phyloP scores from a whole-genome alignment of 257 asterid species.

The Solanum raphanifolium region DNA sequence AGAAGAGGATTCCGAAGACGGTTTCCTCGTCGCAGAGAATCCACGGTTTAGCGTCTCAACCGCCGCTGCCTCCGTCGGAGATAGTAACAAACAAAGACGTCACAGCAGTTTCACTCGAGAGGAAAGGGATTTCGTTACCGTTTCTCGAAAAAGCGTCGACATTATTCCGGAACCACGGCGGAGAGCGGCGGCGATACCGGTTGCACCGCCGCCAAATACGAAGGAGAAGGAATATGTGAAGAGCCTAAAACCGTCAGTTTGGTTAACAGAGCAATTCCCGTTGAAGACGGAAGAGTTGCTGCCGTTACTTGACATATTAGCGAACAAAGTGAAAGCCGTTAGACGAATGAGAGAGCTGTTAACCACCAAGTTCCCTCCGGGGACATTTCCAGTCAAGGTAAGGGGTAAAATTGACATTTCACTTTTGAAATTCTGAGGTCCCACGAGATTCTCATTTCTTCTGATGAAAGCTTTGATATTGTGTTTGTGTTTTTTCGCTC shows the following conservation, averaged over 20 bases:
- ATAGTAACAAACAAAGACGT: conserved; percentile 34
- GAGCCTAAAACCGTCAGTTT: conserved; percentile 61
- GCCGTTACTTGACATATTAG: conserved; percentile 86
- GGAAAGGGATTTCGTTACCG: conserved; percentile 70
- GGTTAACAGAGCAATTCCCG: conserved; percentile 93
- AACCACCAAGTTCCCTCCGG: conserved; percentile 84
- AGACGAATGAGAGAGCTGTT: conserved; percentile 91
- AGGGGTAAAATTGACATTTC: conserved; percentile 25
- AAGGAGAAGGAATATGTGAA: conserved; percentile 85
- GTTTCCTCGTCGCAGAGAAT: conserved; percentile 82
- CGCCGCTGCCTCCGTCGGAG: conserved; percentile 21
- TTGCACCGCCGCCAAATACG: conserved; percentile 69
- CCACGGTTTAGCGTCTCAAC: conserved; percentile 72
- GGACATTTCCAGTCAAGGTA: conserved; percentile 95
- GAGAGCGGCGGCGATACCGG: conserved; percentile 26
- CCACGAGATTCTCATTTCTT: neutral
- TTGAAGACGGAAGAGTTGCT: conserved; percentile 82
- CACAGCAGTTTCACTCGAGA: conserved; percentile 86
- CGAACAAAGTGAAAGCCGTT: conserved; percentile 78
- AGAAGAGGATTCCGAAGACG: conserved; percentile 78
- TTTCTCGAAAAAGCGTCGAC: conserved; percentile 82
- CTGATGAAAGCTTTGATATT: neutral
- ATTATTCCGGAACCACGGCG: conserved; percentile 60
- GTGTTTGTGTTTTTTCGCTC: conserved; percentile 5
- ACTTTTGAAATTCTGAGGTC: neutral